Base-by-base conservation (phyloP, 1,284 basidiomycete genomes). In the Pascua sp. region DNA sequence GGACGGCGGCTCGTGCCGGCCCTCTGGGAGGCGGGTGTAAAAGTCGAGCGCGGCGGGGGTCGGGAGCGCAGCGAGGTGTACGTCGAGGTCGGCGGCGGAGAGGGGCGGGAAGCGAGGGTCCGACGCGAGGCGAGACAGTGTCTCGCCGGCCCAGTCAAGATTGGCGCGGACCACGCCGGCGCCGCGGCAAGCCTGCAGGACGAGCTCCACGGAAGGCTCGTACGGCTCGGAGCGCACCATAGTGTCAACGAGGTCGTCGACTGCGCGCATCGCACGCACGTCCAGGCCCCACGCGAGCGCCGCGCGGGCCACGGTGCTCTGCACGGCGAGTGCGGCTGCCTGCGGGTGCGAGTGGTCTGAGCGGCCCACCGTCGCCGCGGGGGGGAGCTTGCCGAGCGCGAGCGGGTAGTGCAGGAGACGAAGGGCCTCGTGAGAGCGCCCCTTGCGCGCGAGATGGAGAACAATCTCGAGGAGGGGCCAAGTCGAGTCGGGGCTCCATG, bases 381-480 rank as follows among this genome's bases (percentile, higher is more conserved):
- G 3, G 1, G 66, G 64, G 0, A 69, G 49, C 42, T 56, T 56
- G 9, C 61, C 63, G 7, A 66, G 53, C 11, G 55, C 52, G 17
- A 69, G 43, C 7, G 66, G 56, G n/a, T 59, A 55, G 38, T 63
- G 56, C 11, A 69, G 48, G 37, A 67, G 58, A 11, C 52, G 44
- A 7, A 67, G 52, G 0, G 64, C 62, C 4, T 50, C 46, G 24
- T 61, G 54, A 8, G 49, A 24, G 1, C 43, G 47, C 1, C 59
- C 56, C 9, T 48, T 24, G 36, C 44, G 49, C 1, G 55, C 39
- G 11, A 67, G 51, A 39, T 63, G 54, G 12, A 63, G 53, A 15
- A 61, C 48, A 44, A 66, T 59, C 38, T 62, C 54, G 17, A 69
- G 49, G 5, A 62, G 50, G 11, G 54, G 51, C 61, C 66, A 69